A percentile compares a stretch with the other conserved stretches of the same genome.
phyloP scores from a whole-genome alignment of 805 yeast genomes.

The Ogataea nonfermentans region DNA sequence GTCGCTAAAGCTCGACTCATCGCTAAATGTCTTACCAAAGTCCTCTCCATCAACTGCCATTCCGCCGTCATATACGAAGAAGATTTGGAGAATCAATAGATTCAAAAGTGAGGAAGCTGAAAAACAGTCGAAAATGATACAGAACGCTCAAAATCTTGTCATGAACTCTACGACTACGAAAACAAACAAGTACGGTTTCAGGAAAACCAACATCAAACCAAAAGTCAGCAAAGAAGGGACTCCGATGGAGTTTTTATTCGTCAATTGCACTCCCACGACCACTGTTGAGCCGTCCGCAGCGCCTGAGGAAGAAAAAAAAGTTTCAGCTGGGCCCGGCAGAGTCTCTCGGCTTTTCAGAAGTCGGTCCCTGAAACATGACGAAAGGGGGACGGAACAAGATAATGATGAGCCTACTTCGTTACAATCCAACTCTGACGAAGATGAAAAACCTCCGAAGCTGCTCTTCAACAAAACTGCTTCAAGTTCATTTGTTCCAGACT shows the following conservation, averaged over 20 bases:
- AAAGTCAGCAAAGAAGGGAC: conserved; percentile 32
- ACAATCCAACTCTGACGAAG: background rate
- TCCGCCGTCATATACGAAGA: conserved; percentile 22
- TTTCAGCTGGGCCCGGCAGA: conserved; percentile 13
- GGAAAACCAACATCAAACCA: conserved; percentile 31
- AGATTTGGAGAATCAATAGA: conserved; percentile 31
- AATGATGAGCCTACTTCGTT: background rate
- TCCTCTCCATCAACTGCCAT: too few species aligned
- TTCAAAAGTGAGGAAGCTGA: conserved; percentile 34
- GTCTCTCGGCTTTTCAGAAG: conserved; percentile 24
- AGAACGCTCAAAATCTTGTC: conserved; percentile 24
- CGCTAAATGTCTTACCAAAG: background rate
- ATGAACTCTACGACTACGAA: conserved; percentile 17
- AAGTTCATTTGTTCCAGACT: conserved; percentile 3
- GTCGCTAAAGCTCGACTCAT: background rate
- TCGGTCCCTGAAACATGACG: conserved; percentile 17
- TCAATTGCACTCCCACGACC: conserved; percentile 30
- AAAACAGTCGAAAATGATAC: conserved; percentile 33
- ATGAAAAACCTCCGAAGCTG: conserved; percentile 3
- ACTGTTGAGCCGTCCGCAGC: conserved; percentile 4
- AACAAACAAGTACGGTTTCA: conserved; percentile 29
- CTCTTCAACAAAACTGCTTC: conserved; percentile 8
- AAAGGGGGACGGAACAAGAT: conserved; percentile 6
- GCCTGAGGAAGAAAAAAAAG: conserved; percentile 17
- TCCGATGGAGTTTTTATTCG: conserved; percentile 35